Evolutionary conservation across 306 rosid genomes (phyloP).

Genomic region (Cucumis hystrix): DNA sequence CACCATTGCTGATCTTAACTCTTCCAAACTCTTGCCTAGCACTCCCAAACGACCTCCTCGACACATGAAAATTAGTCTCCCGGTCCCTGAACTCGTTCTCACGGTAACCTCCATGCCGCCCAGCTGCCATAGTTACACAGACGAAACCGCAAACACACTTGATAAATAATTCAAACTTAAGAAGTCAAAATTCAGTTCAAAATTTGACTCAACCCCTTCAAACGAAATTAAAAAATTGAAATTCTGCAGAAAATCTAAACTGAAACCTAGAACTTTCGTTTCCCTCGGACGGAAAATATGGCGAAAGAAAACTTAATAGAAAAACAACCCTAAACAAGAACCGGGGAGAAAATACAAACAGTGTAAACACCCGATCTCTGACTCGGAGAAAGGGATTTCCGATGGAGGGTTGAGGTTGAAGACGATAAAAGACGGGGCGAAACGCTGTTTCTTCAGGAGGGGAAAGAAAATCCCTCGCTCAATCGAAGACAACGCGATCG

Average conservation of each 20-base stretch:
- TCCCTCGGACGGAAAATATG: not conserved
- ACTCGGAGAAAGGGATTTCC: not conserved
- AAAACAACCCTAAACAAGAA: not conserved
- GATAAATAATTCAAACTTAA: not conserved
- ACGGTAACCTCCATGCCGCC: constrained; percentile 73
- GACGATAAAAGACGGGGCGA: not conserved
- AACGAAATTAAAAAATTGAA: not conserved
- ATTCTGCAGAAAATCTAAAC: not conserved
- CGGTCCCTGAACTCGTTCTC: constrained; percentile 71
- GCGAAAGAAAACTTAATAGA: not conserved
- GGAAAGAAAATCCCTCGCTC: not conserved
- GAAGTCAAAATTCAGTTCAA: not conserved
- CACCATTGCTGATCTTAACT: constrained; percentile 25
- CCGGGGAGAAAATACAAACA: not conserved
- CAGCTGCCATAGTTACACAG: constrained; percentile 61
- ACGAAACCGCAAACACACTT: not conserved
- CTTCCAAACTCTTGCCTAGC: constrained; percentile 56
- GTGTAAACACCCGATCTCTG: not conserved
- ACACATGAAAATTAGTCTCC: constrained; percentile 45
- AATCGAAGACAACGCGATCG: constrained; percentile 6
- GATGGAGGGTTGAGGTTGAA: not conserved
- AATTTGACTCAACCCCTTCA: not conserved
- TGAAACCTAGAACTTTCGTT: not conserved
- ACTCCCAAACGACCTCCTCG: constrained; percentile 14
- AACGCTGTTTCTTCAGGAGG: constrained; percentile 6